Conservation (phyloP, 164 flowering plant species). For the Akebia trifoliata region DNA sequence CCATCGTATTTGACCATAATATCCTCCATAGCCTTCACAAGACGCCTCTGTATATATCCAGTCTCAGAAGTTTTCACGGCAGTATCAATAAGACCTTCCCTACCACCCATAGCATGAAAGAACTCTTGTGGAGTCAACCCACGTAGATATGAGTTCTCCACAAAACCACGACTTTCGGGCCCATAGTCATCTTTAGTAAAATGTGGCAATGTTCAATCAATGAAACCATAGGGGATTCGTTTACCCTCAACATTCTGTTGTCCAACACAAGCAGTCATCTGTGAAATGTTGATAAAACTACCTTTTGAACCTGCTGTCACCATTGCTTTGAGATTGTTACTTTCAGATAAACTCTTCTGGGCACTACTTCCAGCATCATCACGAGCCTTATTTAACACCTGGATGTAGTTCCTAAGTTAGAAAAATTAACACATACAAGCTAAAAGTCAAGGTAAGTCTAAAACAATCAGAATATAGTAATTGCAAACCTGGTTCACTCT, state of each 20-base stretch:
- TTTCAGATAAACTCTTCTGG: constrained; percentile 90
- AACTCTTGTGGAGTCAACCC: constrained; percentile 98
- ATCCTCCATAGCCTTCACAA: constrained; percentile 99
- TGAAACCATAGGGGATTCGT: constrained; percentile 91
- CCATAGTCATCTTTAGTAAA: constrained; percentile 96
- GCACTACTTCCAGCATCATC: constrained; percentile 99
- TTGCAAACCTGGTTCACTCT: constrained; percentile 83
- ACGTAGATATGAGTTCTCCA: constrained; percentile 93
- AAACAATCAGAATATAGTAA: background rate
- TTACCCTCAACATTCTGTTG: constrained; percentile 99
- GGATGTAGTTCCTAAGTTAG: constrained; percentile 4
- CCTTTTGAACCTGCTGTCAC: constrained; percentile 99
- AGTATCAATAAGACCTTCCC: constrained; percentile 99
- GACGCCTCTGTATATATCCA: constrained; percentile 94
- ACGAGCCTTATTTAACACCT: constrained; percentile 98
- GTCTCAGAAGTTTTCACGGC: constrained; percentile 99
- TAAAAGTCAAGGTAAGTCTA: background rate
- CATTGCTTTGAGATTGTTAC: constrained; percentile 98
- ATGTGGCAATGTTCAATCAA: constrained; percentile 91
- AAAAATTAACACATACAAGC: background rate
- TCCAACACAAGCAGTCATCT: constrained; percentile 99
- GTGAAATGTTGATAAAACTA: constrained; percentile 98
- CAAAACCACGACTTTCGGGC: constrained; percentile 99
- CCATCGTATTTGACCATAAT: constrained; percentile 99
- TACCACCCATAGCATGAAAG: constrained; percentile 99